Evolutionary conservation across 495 filamentous ascomycete species (phyloP), one percentile per base, ranked within the genome.

Genomic region (Penicilliopsis zonata): DNA sequence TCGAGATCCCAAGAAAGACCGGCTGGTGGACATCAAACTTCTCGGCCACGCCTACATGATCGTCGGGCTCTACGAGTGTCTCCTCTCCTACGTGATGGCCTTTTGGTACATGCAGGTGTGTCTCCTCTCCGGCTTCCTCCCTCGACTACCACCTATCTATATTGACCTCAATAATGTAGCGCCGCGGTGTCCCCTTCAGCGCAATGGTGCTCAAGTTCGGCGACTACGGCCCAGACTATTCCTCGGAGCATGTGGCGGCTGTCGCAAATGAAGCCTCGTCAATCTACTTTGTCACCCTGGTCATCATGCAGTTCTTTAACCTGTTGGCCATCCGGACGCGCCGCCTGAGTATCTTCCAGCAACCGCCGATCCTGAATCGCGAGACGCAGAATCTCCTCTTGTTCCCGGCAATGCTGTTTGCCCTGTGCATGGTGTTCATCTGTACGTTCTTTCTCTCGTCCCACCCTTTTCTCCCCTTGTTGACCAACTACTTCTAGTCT

Each of bases 281-380:
- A 15, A 71, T 83, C 21, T 84, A 84, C 42, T 84, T 85, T 39
- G 68, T 82, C 18, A 80, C 68, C n/a, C 55, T 85, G 6, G 76
- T 85, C 5, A 68, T 80, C 3, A 78, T 78, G 57, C 79, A 83
- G 68, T 79, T 70, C 59, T 80, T 80, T 55, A 80, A 76, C 44
- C 60, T 83, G 8, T 62, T 82, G 33, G 67, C 64, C 4, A 57
- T 78, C 4, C 70, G 78, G 12, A 81, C 74, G 7, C 52, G 74
- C 1, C 66, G 72, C n/a, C 63, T 81, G 23, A 70, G 60, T 31
- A 71, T 82, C 34, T 71, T 83, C 42, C 72, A 79, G 33, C 72
- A 78, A 10, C 69, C 74, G 5, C 78, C 76, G 0, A 42, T 63
- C 5, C 69, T 74, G 46, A 74, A 73, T 37, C 66, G 64, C 34